Evolutionary conservation across 179 eudicot genomes (phyloP), one percentile per base, ranked within the genome.

Genomic region (Nepenthes alata): DNA sequence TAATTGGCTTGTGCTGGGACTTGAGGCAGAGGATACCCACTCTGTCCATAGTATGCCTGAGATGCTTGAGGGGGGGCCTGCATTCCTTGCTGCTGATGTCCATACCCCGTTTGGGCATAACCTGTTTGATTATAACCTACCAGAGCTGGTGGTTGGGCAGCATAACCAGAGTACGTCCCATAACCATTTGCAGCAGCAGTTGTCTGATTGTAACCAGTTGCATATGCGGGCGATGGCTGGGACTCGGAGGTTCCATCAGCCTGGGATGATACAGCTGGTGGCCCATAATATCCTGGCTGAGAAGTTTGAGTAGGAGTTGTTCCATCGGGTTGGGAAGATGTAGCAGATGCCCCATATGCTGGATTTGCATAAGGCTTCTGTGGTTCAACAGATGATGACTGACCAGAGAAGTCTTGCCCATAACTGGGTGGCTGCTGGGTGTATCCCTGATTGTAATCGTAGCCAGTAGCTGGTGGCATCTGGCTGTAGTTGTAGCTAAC

Each of bases 261-360:
- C 10, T 77, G 71, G 10, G 66, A 55, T 34, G 68, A 56, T 64
- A 58, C 12, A 76, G 69, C 50, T 47, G 66, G 39, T 38, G 72
- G 9, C 10, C 70, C 66, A 53, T 81, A 91, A 53, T 81, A 91
- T 35, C 87, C 87, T 49, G 80, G 69, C 59, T 82, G 95, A n/a
- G 94, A 72, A 36, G 82, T 57, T 69, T 63, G 79, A 9, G 59
- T 58, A 36, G 81, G 72, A 37, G 82, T 68, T 10, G 76, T 64
- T n/a, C 86, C 95, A 76, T 90, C 94, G 3, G 86, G 71, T 62
- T 85, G 91, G n/a, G 79, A 61, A 39, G 84, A 66, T 65, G 77
- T 50, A 78, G 80, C 58, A 50, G 85, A 67, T 65, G 85, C 59
- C 67, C 70, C 64, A 82, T 72, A 68, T 10, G 72, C 69, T 64